phyloP scores from a whole-genome alignment of 2,329 filamentous ascomycete genomes.

The Orbilia ellipsospora region DNA sequence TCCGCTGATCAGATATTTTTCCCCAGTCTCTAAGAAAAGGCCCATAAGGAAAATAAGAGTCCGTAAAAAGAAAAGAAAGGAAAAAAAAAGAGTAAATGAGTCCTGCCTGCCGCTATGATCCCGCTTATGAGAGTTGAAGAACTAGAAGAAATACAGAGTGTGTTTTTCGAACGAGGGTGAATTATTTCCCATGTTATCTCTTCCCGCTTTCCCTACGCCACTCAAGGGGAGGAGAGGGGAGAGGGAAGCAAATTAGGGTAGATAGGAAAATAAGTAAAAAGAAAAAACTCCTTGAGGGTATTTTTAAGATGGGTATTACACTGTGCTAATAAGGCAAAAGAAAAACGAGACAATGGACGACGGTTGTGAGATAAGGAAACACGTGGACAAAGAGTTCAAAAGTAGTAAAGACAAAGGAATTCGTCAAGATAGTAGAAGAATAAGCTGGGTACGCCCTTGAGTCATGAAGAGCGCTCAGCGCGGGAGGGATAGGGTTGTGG shows the following conservation, averaged over 20 bases:
- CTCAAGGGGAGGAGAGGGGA: too few relatives aligned
- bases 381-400: constrained; percentile 15
- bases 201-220: too few relatives aligned
- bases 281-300: constrained; percentile 52
- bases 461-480: constrained; percentile 55
- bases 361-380: constrained; percentile 36
- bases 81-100: constrained; percentile 28
- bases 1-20: constrained; percentile 54
- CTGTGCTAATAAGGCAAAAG: constrained; percentile 35
- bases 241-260: constrained; percentile 22
- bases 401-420: constrained; percentile 38
- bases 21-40: constrained; percentile 49
- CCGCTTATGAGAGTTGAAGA: constrained; percentile 31
- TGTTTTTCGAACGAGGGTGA: constrained; percentile 42
- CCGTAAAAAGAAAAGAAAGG: too few relatives aligned
- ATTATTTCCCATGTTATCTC: constrained; percentile 51
- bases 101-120: constrained; percentile 53
- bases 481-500: constrained; percentile 8
- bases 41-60: constrained; percentile 40
- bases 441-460: constrained; percentile 51
- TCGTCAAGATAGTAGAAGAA: constrained; percentile 43
- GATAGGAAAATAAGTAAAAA: constrained; percentile 31
- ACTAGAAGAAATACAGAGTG: constrained; percentile 24
- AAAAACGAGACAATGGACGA: constrained; percentile 25
- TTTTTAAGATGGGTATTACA: constrained; percentile 54